Base-by-base conservation (phyloP, 306 rosid genomes). In the Citrullus mucosospermus region DNA sequence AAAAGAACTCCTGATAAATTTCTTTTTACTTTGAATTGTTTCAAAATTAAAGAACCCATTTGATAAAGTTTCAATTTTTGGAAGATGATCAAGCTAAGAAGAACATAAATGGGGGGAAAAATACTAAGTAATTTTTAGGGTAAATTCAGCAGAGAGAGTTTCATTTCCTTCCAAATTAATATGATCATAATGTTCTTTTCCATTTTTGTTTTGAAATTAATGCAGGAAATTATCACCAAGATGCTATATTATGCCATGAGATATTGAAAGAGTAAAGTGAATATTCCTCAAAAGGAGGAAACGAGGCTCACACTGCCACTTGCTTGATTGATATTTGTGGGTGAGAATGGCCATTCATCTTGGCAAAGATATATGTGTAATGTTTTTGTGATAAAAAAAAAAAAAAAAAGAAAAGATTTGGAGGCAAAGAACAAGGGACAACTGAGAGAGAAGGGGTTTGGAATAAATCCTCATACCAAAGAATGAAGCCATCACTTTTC, bases 261-360 rank as follows among this genome's bases (percentile, higher is more conserved):
- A 72, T 28, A 50, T 71, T 28, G 4, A 72, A 58, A 72, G 77
- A 51, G 22, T 73, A 28, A 73, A 32, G 77, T 51, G 77, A 50
- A 51, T 30, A 50, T 51, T 73, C 77, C 44, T 73, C 77, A 50
- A 16, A 70, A 9, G 41, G 5, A 25, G 6, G 25, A 17, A 36
- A 71, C 28, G 59, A 71, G 77, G 59, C 59, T 25, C 14, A 28
- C 16, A 70, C 12, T 25, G 76, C 58, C 76, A 70, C 76, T 46
- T 70, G 76, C 11, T 70, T 70, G 57, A 22, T 70, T 67, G 16
- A 46, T 69, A 39, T 70, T 54, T 70, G 76, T 44, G 76, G 76
- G 53, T 10, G 54, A 68, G 54, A 68, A 10, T 41, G 32, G 53
- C 2, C 34, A 30, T 68, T n/a, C 68, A 61, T 61, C 44, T 66